These are phyloP conservation scores for Colletotrichum karsti DNA, from an alignment of 2,329 filamentous ascomycete species.

Conservation along the genomic window DNA sequence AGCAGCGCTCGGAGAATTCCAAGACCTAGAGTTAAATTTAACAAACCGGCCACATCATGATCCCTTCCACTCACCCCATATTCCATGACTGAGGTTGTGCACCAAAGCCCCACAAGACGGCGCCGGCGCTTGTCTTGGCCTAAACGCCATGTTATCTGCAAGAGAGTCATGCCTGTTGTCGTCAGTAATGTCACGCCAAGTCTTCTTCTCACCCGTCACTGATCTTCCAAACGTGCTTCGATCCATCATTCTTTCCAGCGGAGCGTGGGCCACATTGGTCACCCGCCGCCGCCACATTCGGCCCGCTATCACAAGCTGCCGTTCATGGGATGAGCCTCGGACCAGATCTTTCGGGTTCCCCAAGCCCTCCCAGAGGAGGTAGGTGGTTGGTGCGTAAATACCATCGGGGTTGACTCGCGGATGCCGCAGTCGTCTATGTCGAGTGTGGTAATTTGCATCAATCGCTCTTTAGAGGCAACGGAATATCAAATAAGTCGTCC, in stretches of 20 bases:
- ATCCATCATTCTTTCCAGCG: background rate
- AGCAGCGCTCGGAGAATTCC: conserved; percentile 14
- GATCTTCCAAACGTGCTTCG: conserved; percentile 15
- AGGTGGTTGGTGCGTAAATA: background rate
- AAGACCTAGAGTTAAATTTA: background rate
- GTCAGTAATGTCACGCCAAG: conserved; percentile 11
- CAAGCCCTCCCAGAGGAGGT: background rate
- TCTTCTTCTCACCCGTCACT: background rate
- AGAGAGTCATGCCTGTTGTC: background rate
- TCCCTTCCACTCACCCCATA: background rate
- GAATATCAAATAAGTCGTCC: conserved; percentile 15
- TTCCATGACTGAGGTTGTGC: background rate
- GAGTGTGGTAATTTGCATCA: background rate
- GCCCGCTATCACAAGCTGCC: conserved; percentile 26
- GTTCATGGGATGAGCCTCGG: conserved; percentile 26
- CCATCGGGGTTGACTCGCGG: background rate
- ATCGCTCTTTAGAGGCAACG: background rate
- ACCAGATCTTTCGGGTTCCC: background rate
- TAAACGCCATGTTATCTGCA: background rate
- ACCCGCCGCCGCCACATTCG: conserved; percentile 5
- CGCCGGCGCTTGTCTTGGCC: background rate
- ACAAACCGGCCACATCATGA: background rate
- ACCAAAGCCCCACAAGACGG: background rate
- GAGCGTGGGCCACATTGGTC: conserved; percentile 1
- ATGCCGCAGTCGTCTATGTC: background rate